phyloP scores from a whole-genome alignment of 1,284 basidiomycete species.

The Cryptococcus sp. region DNA sequence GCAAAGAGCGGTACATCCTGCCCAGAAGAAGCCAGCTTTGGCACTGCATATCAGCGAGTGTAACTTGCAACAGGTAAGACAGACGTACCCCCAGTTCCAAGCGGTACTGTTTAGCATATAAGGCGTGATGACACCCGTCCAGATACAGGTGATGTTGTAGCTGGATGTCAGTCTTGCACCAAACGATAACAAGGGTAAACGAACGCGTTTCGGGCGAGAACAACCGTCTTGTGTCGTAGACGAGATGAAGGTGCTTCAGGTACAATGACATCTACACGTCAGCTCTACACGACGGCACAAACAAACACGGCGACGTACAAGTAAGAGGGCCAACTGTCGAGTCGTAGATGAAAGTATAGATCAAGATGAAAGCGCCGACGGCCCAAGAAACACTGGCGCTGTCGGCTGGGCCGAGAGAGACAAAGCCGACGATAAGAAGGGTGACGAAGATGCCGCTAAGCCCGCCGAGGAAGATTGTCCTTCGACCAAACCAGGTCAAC shows the following conservation, averaged over 20 bases:
- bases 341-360: constrained; percentile 46
- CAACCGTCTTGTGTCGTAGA: constrained; percentile 52
- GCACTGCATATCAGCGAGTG: constrained; percentile 8
- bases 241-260: constrained; percentile 51
- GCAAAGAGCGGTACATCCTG: constrained; percentile 37
- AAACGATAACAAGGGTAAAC: background rate
- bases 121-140: constrained; percentile 44
- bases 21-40: constrained; percentile 35
- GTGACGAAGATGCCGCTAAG: constrained; percentile 46
- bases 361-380: constrained; percentile 47
- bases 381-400: constrained; percentile 34
- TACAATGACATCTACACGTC: constrained; percentile 47
- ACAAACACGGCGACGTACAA: constrained; percentile 11
- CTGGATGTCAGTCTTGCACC: background rate
- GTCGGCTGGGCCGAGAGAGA: constrained; percentile 43
- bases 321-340: constrained; percentile 33
- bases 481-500: constrained; percentile 47
- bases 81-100: constrained; percentile 44
- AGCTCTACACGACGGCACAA: background rate
- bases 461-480: constrained; percentile 49
- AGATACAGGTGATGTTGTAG: constrained; percentile 47
- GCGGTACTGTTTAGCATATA: constrained; percentile 49
- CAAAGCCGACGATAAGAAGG: constrained; percentile 49
- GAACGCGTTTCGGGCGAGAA: constrained; percentile 48
- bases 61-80: background rate